Conservation (phyloP, 768 basidiomycete genomes). For the Mycena rosella region DNA sequence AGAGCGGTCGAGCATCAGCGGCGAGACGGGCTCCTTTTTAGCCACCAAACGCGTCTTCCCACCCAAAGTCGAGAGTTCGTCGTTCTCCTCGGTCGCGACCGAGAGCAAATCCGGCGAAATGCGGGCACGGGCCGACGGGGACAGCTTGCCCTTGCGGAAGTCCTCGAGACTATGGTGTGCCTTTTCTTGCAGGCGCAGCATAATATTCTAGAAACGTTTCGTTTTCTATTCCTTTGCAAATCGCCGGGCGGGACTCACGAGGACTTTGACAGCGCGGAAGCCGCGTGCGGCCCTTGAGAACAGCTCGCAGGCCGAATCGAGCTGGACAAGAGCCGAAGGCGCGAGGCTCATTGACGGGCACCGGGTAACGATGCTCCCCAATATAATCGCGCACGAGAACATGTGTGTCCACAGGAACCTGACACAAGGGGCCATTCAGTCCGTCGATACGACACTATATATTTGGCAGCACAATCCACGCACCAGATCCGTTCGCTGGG, state of each 20-base stretch:
- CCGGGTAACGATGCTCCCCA: constrained; percentile 82
- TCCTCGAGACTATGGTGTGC: constrained; percentile 76
- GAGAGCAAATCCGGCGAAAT: constrained; percentile 56
- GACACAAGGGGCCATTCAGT: not conserved
- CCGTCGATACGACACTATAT: constrained; percentile 39
- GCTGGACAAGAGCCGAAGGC: constrained; percentile 77
- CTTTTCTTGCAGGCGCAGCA: constrained; percentile 73
- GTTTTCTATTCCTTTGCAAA: not conserved
- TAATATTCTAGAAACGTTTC: constrained; percentile 62
- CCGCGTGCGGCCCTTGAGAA: constrained; percentile 78
- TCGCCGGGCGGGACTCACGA: constrained; percentile 59
- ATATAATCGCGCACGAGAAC: constrained; percentile 80
- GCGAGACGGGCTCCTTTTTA: constrained; percentile 70
- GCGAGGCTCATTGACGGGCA: constrained; percentile 86
- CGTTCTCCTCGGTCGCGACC: constrained; percentile 66
- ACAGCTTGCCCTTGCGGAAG: constrained; percentile 68
- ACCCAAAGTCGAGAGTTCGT: constrained; percentile 73
- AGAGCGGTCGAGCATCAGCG: constrained; percentile 70
- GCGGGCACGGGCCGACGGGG: constrained; percentile 56
- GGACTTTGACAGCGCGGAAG: constrained; percentile 73
- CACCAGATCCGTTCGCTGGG: constrained; percentile 76
- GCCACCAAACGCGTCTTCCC: constrained; percentile 76
- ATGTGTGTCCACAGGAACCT: constrained; percentile 68
- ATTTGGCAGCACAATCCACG: constrained; percentile 48
- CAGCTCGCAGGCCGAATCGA: constrained; percentile 81